These are phyloP conservation scores for Ceratobasidium sp. DNA, from an alignment of 1,284 basidiomycete species.

Conservation along the genomic window DNA sequence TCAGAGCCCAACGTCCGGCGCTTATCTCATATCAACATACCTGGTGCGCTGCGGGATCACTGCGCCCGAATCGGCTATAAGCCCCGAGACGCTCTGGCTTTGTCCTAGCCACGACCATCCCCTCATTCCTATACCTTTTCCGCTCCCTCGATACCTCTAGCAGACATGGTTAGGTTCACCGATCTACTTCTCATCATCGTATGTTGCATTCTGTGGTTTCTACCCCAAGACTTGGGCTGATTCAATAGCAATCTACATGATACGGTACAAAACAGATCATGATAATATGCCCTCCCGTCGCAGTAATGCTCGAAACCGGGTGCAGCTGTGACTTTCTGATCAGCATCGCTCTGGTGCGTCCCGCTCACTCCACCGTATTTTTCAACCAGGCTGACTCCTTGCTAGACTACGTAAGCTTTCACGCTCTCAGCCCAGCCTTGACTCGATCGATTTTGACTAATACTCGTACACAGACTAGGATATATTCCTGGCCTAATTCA, in stretches of 20 bases:
- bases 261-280: constrained; percentile 66
- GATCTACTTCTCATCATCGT: constrained; percentile 1
- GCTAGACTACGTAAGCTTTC: constrained; percentile 3
- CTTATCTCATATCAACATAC: no score
- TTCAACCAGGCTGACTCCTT: neutral
- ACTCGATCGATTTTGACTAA: neutral
- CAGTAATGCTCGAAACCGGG: constrained; percentile 64
- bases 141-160: neutral
- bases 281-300: constrained; percentile 78
- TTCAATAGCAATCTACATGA: neutral
- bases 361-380: no score
- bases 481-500: constrained; percentile 60
- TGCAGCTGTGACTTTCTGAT: constrained; percentile 63
- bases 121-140: no score
- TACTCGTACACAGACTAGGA: constrained; percentile 49
- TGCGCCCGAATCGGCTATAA: no score
- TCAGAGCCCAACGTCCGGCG: no score
- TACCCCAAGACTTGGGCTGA: neutral
- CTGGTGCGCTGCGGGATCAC: no score
- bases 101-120: no score
- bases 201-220: neutral
- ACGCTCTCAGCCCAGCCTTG: no score
- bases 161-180: neutral
- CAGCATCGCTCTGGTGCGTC: constrained; percentile 57
- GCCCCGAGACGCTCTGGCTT: no score